Percentiles rank a stretch among this genome's conserved stretches.
Evolutionary conservation across 768 basidiomycete species (phyloP).

Genomic region (Kwoniella mangroviensis): DNA sequence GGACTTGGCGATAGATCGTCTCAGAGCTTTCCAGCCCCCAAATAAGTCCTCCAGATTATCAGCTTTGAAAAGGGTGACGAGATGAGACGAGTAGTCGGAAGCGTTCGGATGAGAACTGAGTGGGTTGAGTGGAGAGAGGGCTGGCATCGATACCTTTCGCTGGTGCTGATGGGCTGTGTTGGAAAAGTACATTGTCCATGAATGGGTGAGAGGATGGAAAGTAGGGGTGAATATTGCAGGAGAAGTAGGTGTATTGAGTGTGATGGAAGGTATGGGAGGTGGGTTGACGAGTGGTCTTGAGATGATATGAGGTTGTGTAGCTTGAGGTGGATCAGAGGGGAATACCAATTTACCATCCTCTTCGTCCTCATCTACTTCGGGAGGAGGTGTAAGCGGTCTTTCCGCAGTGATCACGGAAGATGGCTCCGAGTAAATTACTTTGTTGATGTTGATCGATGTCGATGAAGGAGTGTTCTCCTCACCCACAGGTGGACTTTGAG

Average conservation of each 20-base stretch:
- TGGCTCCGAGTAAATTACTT: background rate
- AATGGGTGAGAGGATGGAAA: conserved; percentile 6
- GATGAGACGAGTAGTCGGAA: conserved; percentile 32
- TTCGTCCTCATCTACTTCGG: background rate
- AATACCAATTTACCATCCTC: conserved; percentile 5
- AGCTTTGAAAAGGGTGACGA: conserved; percentile 35
- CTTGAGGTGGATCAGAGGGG: background rate
- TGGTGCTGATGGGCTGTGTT: conserved; percentile 15
- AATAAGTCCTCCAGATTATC: conserved; percentile 35
- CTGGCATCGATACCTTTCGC: background rate
- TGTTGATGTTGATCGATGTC: background rate
- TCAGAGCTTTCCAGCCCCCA: conserved; percentile 43
- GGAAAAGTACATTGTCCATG: conserved; percentile 22
- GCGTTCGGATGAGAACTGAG: background rate
- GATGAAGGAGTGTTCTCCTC: background rate
- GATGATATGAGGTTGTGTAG: background rate
- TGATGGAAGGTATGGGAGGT: conserved; percentile 13
- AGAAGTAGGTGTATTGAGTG: background rate
- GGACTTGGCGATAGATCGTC: conserved; percentile 32
- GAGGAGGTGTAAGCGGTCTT: conserved; percentile 19
- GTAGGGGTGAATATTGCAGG: background rate
- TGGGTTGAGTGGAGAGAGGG: background rate
- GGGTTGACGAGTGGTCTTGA: background rate
- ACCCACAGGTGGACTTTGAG: conserved; percentile 6
- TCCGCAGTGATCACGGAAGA: background rate